Conservation (phyloP, 306 rosid species). For the Betula pendula region DNA sequence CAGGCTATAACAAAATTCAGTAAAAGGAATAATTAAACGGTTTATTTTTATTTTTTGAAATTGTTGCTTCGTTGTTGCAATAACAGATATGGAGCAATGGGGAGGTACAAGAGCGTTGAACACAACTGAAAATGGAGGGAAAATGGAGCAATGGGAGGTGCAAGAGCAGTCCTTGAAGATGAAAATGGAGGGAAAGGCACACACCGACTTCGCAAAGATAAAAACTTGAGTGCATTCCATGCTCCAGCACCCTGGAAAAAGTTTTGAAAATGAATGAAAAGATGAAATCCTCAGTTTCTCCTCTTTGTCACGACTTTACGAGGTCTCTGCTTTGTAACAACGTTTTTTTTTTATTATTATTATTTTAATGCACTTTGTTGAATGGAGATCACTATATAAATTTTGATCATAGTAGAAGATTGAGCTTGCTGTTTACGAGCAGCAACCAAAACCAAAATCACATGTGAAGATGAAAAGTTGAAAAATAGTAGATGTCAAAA, state of each 20-base stretch:
- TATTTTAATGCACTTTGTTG: neutral
- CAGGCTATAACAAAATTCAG: too few species aligned
- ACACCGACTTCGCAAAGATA: slow-evolving; percentile 23
- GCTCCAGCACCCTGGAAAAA: neutral
- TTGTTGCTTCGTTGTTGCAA: neutral
- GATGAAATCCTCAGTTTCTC: neutral
- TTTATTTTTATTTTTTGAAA: too few species aligned
- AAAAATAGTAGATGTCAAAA: neutral
- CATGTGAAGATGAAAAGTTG: neutral
- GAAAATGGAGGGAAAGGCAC: slow-evolving; percentile 48
- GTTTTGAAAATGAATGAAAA: too few species aligned
- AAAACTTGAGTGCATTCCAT: neutral
- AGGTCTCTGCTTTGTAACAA: neutral
- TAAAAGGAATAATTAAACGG: too few species aligned
- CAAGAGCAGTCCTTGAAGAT: slow-evolving; percentile 30
- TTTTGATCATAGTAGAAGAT: neutral
- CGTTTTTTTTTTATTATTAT: neutral
- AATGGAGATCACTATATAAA: neutral
- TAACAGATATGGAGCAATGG: slow-evolving; percentile 54
- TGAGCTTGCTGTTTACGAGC: neutral
- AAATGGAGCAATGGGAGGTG: too few species aligned
- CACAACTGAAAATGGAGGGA: too few species aligned
- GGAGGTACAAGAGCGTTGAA: slow-evolving; percentile 44
- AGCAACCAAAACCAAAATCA: neutral
- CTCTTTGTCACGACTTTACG: too few species aligned